Evolutionary conservation across 371 early-diverging fungal species (phyloP), one percentile per base, ranked within the genome.

Genomic region (Mortierella sp.): DNA sequence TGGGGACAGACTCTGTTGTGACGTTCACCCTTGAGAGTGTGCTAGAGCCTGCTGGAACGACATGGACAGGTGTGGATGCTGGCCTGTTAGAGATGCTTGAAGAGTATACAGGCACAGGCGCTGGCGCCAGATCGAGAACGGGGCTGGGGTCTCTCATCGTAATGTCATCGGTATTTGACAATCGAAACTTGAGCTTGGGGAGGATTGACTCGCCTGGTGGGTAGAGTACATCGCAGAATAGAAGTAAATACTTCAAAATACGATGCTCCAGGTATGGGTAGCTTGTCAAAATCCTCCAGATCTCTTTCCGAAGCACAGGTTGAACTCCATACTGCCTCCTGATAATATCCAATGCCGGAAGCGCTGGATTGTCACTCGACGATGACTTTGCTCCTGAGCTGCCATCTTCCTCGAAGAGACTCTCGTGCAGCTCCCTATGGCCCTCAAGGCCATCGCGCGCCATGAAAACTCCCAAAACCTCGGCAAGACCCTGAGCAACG

Each of bases 221-320:
- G 61, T 90, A 93, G 76, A 91, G 87, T 73, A 90, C 89, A 73
- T 93, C 92, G 72, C 92, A 93, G 59, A 93, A 90, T 44, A 91
- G 90, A 28, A 93, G 74, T 16, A 93, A 69, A 69, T 91, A 92
- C 76, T 93, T 93, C 31, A 91, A 86, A 40, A 90, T 87, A 28
- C 89, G 90, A 46, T 93, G 92, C 81, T 91, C 92, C 78, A 93
- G 46, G 40, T 87, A 85, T 0, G 85, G 85, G 24, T 81, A 50
- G 59, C 50, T 75, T 24, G 85, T 85, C 75, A 85, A 14, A 48
- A 85, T 76, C 57, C 74, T 77, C 85, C 85, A 85, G 43, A 85
- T 59, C 69, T 85, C 79, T 9, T 37, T 40, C 34, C 77, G 81
- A 16, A 85, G 81, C 3, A 85, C 76, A n/a, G 78, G 76, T 21